A percentile compares a stretch with the other conserved stretches of the same genome.
phyloP scores from a whole-genome alignment of 768 basidiomycete species.

The Auricularia auricula-judae region DNA sequence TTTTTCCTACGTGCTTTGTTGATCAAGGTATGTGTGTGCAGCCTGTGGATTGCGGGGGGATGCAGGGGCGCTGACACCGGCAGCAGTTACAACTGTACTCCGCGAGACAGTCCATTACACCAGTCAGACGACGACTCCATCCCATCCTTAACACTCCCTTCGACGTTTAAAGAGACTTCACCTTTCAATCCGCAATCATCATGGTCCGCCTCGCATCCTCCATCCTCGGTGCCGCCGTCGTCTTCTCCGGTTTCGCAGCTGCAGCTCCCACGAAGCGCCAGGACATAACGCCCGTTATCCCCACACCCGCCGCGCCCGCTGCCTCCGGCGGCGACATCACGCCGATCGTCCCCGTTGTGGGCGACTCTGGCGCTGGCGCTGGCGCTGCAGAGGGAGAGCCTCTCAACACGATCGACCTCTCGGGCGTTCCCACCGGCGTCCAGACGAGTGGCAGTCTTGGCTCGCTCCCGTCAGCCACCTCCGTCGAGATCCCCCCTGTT shows the following conservation, averaged over 20 bases:
- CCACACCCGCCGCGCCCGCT: constrained; percentile 27
- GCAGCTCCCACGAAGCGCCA: background rate
- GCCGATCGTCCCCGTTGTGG: constrained; percentile 16
- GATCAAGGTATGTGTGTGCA: background rate
- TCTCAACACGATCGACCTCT: background rate
- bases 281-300: constrained; percentile 9
- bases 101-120: background rate
- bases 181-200: background rate
- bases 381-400: background rate
- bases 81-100: background rate
- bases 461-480: background rate
- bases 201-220: background rate
- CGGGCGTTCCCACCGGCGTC: background rate
- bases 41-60: background rate
- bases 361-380: constrained; percentile 30
- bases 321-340: background rate
- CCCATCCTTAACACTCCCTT: background rate
- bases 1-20: constrained; percentile 1
- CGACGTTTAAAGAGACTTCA: background rate
- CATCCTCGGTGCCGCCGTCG: background rate
- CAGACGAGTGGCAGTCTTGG: background rate
- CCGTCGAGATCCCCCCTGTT: background rate
- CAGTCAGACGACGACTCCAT: background rate
- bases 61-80: background rate
- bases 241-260: background rate